Percentiles rank a stretch among this genome's conserved stretches.
Evolutionary conservation across 2,329 filamentous ascomycete genomes (phyloP).

Genomic region (Fusarium solani-melongenae): DNA sequence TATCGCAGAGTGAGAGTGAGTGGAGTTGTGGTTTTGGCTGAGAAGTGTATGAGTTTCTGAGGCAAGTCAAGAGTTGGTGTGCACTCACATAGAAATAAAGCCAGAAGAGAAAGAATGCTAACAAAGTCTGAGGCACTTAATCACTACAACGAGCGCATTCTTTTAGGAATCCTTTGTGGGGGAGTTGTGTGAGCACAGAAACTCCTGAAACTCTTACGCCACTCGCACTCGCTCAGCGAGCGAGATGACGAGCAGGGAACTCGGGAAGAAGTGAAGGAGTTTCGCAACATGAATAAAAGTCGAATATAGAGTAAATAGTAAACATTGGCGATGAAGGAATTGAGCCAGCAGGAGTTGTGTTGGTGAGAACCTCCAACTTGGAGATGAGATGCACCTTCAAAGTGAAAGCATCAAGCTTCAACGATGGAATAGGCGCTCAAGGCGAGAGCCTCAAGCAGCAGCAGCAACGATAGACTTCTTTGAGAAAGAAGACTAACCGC

Average conservation of each 20-base stretch:
- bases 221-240: background rate
- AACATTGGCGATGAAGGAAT: background rate
- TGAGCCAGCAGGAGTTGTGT: background rate
- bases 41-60: slow-evolving; percentile 8
- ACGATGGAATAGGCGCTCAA: background rate
- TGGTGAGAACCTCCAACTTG: background rate
- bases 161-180: background rate
- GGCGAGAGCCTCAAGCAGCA: background rate
- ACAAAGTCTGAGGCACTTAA: background rate
- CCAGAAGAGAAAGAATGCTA: background rate
- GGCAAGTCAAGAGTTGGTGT: background rate
- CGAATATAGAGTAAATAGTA: background rate
- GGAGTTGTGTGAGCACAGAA: background rate
- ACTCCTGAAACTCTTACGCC: background rate
- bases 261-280: background rate
- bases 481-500: background rate
- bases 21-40: slow-evolving; percentile 1
- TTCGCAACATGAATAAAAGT: background rate
- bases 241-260: background rate
- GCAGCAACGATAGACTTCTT: background rate
- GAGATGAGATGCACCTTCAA: background rate
- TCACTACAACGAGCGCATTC: background rate
- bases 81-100: slow-evolving; percentile 1
- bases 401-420: background rate
- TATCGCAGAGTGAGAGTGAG: background rate